Percentiles rank a stretch among this genome's conserved stretches.
Conservation (phyloP, 192 early-diverging fungal genomes). For the Gryganskiella cystojenkinii region DNA sequence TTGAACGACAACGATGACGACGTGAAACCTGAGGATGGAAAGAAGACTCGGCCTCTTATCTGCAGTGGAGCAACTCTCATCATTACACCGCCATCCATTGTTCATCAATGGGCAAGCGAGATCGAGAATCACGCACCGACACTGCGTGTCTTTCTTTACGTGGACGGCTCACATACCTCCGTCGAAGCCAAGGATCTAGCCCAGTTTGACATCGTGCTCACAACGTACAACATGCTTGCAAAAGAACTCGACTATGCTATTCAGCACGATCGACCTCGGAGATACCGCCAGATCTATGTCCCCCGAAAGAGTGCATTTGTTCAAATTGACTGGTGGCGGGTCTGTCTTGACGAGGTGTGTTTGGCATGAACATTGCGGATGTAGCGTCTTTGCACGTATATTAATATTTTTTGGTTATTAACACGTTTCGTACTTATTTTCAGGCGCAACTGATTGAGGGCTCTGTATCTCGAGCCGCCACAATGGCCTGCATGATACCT, state of each 20-base stretch:
- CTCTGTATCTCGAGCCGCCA: conserved; percentile 53
- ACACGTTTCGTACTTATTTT: neutral
- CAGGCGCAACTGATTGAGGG: conserved; percentile 74
- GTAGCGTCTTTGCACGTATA: neutral
- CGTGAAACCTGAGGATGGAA: neutral
- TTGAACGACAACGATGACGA: neutral
- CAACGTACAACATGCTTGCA: conserved; percentile 64
- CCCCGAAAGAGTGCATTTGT: conserved; percentile 59
- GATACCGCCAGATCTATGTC: conserved; percentile 49
- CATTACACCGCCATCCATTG: conserved; percentile 69
- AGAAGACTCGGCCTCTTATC: conserved; percentile 6
- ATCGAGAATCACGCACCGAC: conserved; percentile 63
- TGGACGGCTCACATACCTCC: conserved; percentile 33
- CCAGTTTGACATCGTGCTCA: conserved; percentile 67
- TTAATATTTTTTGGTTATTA: neutral
- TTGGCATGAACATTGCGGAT: too few relatives aligned
- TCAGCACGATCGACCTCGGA: conserved; percentile 51
- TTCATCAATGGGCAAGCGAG: conserved; percentile 74
- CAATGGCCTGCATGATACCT: conserved; percentile 68
- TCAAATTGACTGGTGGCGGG: conserved; percentile 67
- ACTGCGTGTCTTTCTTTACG: conserved; percentile 54
- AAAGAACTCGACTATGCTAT: conserved; percentile 63
- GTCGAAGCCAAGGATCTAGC: conserved; percentile 40
- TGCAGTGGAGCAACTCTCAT: conserved; percentile 66
- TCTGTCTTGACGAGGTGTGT: conserved; percentile 67